Percentiles rank a stretch among this genome's conserved stretches.
Conservation (phyloP, 1,139 yeast genomes). For the Kodamaea suecica region DNA sequence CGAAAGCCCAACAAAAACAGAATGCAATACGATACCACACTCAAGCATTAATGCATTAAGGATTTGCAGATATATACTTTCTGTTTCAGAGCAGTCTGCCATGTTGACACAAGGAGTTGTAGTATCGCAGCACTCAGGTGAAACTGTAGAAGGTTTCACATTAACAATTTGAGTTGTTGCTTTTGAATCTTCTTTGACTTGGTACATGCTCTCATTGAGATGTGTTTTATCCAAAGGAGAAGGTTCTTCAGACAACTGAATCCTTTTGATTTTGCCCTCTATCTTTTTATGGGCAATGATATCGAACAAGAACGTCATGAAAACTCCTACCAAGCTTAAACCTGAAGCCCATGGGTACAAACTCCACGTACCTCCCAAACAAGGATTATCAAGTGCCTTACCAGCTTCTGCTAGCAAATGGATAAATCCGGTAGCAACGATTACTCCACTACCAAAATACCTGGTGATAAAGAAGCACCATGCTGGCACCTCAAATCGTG, state of each 20-base stretch:
- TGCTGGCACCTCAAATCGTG: constrained; percentile 22
- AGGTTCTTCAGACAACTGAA: no score
- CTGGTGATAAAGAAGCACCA: constrained; percentile 28
- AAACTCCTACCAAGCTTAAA: constrained; percentile 37
- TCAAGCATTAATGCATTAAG: constrained; percentile 31
- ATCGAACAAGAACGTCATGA: constrained; percentile 31
- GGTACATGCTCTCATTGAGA: not conserved
- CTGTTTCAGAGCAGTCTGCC: constrained; percentile 3
- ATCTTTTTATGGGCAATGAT: constrained; percentile 25
- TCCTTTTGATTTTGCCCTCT: constrained; percentile 8
- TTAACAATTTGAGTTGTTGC: no score
- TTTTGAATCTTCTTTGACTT: no score
- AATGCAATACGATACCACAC: constrained; percentile 41
- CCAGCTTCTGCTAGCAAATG: constrained; percentile 33
- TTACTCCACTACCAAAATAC: constrained; percentile 35
- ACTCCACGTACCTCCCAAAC: constrained; percentile 34
- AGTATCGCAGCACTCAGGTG: not conserved
- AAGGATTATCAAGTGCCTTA: constrained; percentile 27
- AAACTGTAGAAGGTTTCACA: no score
- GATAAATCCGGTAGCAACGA: constrained; percentile 35
- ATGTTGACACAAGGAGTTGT: not conserved
- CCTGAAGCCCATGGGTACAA: constrained; percentile 45
- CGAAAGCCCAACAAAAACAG: constrained; percentile 40
- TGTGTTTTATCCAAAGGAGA: no score
- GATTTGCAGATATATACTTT: constrained; percentile 18